Evolutionary conservation across 768 basidiomycete genomes (phyloP).

Genomic region (Suillus variegatus): DNA sequence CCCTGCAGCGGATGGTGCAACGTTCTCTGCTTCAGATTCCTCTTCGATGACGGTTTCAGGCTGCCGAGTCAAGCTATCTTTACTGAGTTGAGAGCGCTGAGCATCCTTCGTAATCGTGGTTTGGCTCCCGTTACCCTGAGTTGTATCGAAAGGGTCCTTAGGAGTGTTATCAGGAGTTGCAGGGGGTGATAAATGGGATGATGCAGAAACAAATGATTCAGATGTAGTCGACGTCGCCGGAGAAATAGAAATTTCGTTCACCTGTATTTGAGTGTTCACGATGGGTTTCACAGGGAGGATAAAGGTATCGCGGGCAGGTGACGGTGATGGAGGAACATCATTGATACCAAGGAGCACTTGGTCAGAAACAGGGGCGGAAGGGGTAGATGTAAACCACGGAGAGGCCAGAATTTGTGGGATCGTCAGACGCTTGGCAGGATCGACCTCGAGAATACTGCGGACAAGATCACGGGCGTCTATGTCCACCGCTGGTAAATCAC

Average conservation of each 20-base stretch:
- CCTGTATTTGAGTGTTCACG: conserved; percentile 14
- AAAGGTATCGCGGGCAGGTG: conserved; percentile 33
- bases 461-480: conserved; percentile 83
- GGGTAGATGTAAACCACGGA: conserved; percentile 72
- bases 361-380: conserved; percentile 8
- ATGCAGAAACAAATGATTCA: conserved; percentile 50
- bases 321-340: conserved; percentile 30
- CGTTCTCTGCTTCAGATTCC: conserved; percentile 26
- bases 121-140: conserved; percentile 50
- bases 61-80: conserved; percentile 36
- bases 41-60: conserved; percentile 59
- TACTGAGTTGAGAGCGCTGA: conserved; percentile 28
- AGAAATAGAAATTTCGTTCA: conserved; percentile 40
- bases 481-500: conserved; percentile 30
- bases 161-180: conserved; percentile 55
- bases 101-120: conserved; percentile 56
- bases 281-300: conserved; percentile 25
- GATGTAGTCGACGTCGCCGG: conserved; percentile 45
- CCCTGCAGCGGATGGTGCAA: conserved; percentile 15
- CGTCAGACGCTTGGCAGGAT: conserved; percentile 71
- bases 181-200: conserved; percentile 53
- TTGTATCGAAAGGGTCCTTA: conserved; percentile 44
- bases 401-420: conserved; percentile 87
- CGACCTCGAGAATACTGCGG: conserved; percentile 71
- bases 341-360: conserved; percentile 17